phyloP scores from a whole-genome alignment of 139 green algal species.

The Ulvella scutata region DNA sequence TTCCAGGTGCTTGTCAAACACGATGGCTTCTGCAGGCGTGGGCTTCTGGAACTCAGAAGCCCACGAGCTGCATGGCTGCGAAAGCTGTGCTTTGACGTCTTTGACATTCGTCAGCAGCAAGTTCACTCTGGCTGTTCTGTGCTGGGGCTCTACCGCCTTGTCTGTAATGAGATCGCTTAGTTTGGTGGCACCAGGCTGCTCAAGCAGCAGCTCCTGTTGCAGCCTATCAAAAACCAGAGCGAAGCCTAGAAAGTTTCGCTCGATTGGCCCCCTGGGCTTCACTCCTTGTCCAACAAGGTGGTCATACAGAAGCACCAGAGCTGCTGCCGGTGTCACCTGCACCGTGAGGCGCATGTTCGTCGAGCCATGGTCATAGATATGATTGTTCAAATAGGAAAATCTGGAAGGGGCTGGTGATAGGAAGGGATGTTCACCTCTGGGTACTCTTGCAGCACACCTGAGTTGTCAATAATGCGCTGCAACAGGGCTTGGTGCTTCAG shows the following conservation, averaged over 20 bases:
- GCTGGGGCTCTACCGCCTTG: not conserved
- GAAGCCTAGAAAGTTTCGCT: not conserved
- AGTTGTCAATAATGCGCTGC: constrained; percentile 25
- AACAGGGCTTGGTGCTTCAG: constrained; percentile 55
- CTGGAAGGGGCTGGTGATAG: not conserved
- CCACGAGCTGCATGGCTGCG: not conserved
- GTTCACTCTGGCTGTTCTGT: not conserved
- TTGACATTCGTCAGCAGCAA: constrained; percentile 7
- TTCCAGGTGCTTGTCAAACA: constrained; percentile 23
- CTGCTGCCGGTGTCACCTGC: constrained; percentile 3
- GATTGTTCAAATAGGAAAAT: not conserved
- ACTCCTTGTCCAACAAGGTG: not conserved
- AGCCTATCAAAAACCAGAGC: not conserved
- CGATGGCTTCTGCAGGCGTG: constrained; percentile 26
- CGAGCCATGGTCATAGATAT: not conserved
- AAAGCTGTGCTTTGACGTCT: not conserved
- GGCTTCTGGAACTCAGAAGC: not conserved
- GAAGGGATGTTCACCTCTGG: constrained; percentile 3
- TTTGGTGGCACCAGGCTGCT: not conserved
- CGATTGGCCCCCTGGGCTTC: not conserved
- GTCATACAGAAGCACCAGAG: constrained; percentile 45
- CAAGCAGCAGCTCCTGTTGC: constrained; percentile 43
- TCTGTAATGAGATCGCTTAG: not conserved
- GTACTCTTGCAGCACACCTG: constrained; percentile 20
- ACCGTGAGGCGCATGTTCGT: not conserved